Base-by-base conservation (phyloP, 2,329 filamentous ascomycete species). In the Penicillium thymicola region DNA sequence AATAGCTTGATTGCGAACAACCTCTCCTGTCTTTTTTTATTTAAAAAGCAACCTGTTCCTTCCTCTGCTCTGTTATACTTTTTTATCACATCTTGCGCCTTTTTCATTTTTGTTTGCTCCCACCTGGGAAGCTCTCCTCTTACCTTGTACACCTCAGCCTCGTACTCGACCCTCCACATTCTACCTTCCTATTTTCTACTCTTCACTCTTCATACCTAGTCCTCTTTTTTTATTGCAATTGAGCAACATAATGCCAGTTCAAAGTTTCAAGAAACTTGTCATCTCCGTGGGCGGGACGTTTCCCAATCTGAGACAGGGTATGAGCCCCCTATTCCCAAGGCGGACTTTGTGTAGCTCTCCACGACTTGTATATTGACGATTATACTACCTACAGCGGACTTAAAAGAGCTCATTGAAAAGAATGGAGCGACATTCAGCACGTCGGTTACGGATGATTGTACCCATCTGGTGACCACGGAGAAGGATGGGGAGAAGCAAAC, bases 261-360 rank as follows among this genome's bases (percentile, higher is more conserved):
- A 50, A n/a, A 49, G 60, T 14, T 71, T 75, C 43, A 70, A 71
- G 45, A 60, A 67, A 0, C 50, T 67, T 8, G 60, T 75, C 6
- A 75, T 90, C 43, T 82, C 80, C 23, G 69, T 88, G 27, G 86
- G 83, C 55, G 87, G 87, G 58, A 81, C 81, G 5, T 86, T 89
- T 62, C 73, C 80, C 1, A 75, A 77, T 6, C 71, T 77, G 27
- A 82, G 78, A 3, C 85, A 89, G 62, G 68, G 75, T 76, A 63
- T 60, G 65, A 53, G 32, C 27, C 32, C 25, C 28, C 38, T 58
- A 50, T 47, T 51, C 36, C 41, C 51, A 55, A 54, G 59, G 40
- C 51, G 48, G 48, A 14, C 42, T 51, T 38, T 45, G 21, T 42
- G 28, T 40, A 16, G 64, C 56, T 55, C 52, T 55, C 57, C 21